Conservation (phyloP, 1,284 basidiomycete species). For the Earliella scabrosa region DNA sequence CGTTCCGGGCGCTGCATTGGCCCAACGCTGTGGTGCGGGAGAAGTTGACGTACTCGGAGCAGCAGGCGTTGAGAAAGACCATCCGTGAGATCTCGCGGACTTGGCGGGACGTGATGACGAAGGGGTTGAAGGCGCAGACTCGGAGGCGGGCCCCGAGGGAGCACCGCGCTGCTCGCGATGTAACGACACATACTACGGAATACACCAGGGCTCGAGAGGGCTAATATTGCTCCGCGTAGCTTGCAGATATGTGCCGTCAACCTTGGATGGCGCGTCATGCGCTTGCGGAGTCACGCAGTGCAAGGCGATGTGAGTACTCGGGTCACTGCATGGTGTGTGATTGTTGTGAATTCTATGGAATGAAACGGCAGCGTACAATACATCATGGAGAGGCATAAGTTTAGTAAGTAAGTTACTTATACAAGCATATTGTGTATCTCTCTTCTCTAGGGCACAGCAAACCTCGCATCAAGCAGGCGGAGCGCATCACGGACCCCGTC, state of each 20-base stretch:
- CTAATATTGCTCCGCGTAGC: conserved; percentile 12
- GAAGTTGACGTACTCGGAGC: conserved; percentile 13
- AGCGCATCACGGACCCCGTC: conserved; percentile 82
- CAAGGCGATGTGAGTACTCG: neutral
- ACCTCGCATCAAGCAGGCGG: conserved; percentile 76
- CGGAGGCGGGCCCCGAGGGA: conserved; percentile 1
- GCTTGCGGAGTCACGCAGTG: neutral
- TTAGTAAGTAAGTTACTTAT: conserved; percentile 11
- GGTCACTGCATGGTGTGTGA: conserved; percentile 1
- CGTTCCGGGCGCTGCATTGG: conserved; percentile 47
- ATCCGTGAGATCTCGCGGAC: conserved; percentile 22
- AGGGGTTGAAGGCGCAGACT: no score
- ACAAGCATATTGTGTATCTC: conserved; percentile 1
- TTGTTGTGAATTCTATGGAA: neutral
- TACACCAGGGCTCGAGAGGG: conserved; percentile 15
- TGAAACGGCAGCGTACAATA: conserved; percentile 1
- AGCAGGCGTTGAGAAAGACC: conserved; percentile 30
- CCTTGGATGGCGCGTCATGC: neutral
- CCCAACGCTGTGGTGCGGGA: neutral
- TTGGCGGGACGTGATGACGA: conserved; percentile 10
- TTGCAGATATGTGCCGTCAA: neutral
- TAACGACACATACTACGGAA: conserved; percentile 11
- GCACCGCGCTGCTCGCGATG: conserved; percentile 9
- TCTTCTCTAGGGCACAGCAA: conserved; percentile 32
- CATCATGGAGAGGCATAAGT: conserved; percentile 5